A percentile compares a stretch with the other conserved stretches of the same genome.
Evolutionary conservation across 2,329 filamentous ascomycete genomes (phyloP).

Genomic region (Metarhizium humberi): DNA sequence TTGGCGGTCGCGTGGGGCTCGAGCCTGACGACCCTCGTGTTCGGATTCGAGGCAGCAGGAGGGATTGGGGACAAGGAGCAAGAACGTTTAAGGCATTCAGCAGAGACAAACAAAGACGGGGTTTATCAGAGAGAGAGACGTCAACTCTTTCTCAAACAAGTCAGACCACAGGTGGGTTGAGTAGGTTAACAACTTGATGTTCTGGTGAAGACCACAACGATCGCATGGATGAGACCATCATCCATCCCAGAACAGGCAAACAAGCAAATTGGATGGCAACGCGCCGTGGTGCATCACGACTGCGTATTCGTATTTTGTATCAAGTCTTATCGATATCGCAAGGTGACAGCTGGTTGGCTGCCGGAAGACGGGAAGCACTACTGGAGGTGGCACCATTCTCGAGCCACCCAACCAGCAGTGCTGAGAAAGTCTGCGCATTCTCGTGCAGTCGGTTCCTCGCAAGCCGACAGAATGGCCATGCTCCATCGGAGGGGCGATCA

Average conservation of each 20-base stretch:
- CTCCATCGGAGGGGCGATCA: not conserved
- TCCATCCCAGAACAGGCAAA: not conserved
- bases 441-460: not conserved
- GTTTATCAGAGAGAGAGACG: too few relatives aligned
- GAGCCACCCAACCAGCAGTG: conserved; percentile 11
- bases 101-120: not conserved
- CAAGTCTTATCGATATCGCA: not conserved
- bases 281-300: not conserved
- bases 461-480: not conserved
- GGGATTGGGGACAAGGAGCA: not conserved
- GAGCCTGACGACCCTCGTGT: conserved; percentile 5
- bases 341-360: not conserved
- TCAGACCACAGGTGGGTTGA: not conserved
- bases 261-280: not conserved
- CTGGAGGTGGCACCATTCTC: conserved; percentile 26
- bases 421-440: too few relatives aligned
- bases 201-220: not conserved
- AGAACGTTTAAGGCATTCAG: not conserved
- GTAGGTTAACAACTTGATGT: not conserved
- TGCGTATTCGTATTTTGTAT: not conserved
- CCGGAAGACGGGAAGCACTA: conserved; percentile 23
- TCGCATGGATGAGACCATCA: not conserved
- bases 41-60: conserved; percentile 4
- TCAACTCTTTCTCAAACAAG: not conserved
- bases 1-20: conserved; percentile 2